These are phyloP conservation scores for Trametes versicolor DNA, from an alignment of 1,284 basidiomycete species.

Conservation along the genomic window DNA sequence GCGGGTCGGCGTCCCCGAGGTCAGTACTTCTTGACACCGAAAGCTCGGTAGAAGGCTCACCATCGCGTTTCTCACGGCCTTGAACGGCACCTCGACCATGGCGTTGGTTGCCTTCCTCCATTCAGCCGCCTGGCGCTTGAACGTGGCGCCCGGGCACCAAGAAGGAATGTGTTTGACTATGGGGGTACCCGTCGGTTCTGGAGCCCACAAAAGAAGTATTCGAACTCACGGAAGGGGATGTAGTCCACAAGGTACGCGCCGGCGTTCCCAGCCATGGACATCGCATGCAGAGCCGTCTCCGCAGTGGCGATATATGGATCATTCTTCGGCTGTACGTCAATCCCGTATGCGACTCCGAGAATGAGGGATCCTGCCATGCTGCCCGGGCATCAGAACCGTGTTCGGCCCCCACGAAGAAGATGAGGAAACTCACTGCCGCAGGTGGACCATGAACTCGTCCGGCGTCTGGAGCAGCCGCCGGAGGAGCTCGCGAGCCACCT, in stretches of 20 bases:
- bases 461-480: constrained; percentile 38
- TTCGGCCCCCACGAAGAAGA: constrained; percentile 10
- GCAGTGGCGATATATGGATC: constrained; percentile 43
- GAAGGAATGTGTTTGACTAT: constrained; percentile 52
- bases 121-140: constrained; percentile 57
- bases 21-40: not conserved
- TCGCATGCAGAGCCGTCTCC: constrained; percentile 40
- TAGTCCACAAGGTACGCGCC: constrained; percentile 41
- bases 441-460: constrained; percentile 39
- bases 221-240: constrained; percentile 40
- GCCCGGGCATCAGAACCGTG: constrained; percentile 20
- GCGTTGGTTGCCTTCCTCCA: constrained; percentile 43
- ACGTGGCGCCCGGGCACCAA: constrained; percentile 58
- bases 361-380: constrained; percentile 45
- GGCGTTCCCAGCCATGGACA: constrained; percentile 39
- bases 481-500: constrained; percentile 33
- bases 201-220: constrained; percentile 7
- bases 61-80: constrained; percentile 43
- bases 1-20: not conserved
- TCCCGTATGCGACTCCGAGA: constrained; percentile 41
- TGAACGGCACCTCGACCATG: constrained; percentile 48
- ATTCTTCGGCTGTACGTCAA: constrained; percentile 42
- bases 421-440: constrained; percentile 36
- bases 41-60: constrained; percentile 28
- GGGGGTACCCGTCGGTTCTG: constrained; percentile 9